phyloP scores from a whole-genome alignment of 352 stramenopile species.

The Globisporangium solare region DNA sequence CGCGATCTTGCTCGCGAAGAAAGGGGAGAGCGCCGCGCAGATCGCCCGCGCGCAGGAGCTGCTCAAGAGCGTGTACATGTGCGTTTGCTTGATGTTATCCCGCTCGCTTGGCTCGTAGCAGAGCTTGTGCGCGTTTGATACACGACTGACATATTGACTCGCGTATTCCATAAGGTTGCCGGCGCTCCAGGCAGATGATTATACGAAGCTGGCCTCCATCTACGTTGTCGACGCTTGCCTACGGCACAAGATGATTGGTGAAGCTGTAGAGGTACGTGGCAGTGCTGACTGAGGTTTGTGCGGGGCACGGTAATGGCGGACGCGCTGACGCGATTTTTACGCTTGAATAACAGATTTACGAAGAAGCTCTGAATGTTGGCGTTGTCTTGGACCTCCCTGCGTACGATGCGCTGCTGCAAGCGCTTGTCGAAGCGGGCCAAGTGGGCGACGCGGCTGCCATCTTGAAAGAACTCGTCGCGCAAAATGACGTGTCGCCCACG shows the following conservation, averaged over 20 bases:
- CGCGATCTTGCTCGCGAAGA: constrained; percentile 60
- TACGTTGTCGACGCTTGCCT: constrained; percentile 66
- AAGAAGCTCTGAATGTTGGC: constrained; percentile 35
- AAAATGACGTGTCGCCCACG: constrained; percentile 46
- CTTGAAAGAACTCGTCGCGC: constrained; percentile 27
- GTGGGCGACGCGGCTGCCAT: constrained; percentile 42
- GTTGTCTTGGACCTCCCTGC: constrained; percentile 56
- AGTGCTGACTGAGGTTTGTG: neutral
- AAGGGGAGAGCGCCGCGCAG: constrained; percentile 25
- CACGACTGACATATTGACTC: constrained; percentile 1
- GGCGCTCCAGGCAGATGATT: constrained; percentile 46
- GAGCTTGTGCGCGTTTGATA: neutral
- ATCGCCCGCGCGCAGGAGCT: constrained; percentile 31
- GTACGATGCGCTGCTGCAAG: constrained; percentile 37
- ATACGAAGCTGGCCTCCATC: constrained; percentile 60
- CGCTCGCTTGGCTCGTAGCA: no score
- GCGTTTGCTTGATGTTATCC: neutral
- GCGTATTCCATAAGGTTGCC: constrained; percentile 15
- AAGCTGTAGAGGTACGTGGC: constrained; percentile 36
- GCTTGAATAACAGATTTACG: constrained; percentile 26
- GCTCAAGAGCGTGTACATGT: constrained; percentile 24
- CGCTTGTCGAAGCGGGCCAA: constrained; percentile 33
- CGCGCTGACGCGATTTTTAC: neutral
- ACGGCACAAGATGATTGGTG: constrained; percentile 32
- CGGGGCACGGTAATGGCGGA: no score